These are phyloP conservation scores for Penicillium lagena DNA, from an alignment of 495 filamentous ascomycete genomes.

Conservation along the genomic window DNA sequence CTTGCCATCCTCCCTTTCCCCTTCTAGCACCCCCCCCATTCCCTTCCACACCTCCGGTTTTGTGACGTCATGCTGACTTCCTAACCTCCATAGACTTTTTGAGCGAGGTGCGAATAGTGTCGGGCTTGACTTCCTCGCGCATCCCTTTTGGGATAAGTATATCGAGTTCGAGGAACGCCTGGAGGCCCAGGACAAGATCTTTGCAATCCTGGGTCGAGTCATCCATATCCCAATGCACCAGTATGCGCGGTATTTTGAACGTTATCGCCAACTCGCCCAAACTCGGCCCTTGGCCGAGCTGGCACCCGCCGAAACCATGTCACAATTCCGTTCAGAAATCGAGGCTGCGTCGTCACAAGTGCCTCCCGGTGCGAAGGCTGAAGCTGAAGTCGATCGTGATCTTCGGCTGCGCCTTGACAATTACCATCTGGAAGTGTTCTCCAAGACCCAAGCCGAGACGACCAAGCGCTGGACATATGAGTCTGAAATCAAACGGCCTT, in stretches of 20 bases:
- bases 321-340: constrained; percentile 64
- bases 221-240: constrained; percentile 96
- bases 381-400: constrained; percentile 79
- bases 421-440: constrained; percentile 75
- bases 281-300: constrained; percentile 68
- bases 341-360: constrained; percentile 47
- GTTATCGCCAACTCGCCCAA: constrained; percentile 74
- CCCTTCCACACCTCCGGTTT: constrained; percentile 9
- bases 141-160: constrained; percentile 99
- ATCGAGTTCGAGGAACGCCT: constrained; percentile 90
- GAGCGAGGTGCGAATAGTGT: constrained; percentile 82
- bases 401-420: constrained; percentile 72
- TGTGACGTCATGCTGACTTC: constrained; percentile 24
- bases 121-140: constrained; percentile 87
- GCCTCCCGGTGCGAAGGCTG: constrained; percentile 43
- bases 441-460: constrained; percentile 78
- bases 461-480: constrained; percentile 95
- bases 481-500: constrained; percentile 89
- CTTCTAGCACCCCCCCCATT: constrained; percentile 17
- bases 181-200: constrained; percentile 81
- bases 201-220: constrained; percentile 75
- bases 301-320: constrained; percentile 58
- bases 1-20: constrained; percentile 24
- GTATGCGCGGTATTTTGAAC: constrained; percentile 91
- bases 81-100: constrained; percentile 60